Evolutionary conservation across 2,329 filamentous ascomycete genomes (phyloP).

Genomic region (Gliomastix tumulicola): DNA sequence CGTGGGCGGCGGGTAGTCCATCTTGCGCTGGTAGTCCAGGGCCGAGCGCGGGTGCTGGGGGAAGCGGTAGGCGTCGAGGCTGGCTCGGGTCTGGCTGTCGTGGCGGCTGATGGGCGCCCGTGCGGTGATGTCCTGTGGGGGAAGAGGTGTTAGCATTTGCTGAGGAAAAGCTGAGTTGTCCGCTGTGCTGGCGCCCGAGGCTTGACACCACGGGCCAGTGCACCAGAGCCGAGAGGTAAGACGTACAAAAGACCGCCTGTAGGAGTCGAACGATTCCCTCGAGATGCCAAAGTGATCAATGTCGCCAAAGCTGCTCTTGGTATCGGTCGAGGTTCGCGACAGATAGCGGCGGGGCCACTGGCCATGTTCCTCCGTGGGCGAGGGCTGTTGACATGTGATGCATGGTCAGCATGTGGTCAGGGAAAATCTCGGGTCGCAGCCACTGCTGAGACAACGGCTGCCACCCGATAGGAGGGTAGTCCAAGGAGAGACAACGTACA

Average conservation of each 20-base stretch:
- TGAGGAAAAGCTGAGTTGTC: too few species aligned
- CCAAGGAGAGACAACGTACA: conserved; percentile 40
- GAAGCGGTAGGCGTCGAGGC: conserved; percentile 68
- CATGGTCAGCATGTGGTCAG: conserved; percentile 7
- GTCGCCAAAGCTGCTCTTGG: conserved; percentile 61
- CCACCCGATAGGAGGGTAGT: too few species aligned
- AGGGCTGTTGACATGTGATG: conserved; percentile 52
- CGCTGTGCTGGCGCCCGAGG: neutral
- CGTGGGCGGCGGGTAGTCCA: conserved; percentile 55
- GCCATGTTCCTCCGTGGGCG: conserved; percentile 75
- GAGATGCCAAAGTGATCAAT: conserved; percentile 95
- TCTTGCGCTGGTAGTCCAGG: conserved; percentile 47
- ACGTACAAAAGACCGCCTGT: conserved; percentile 86
- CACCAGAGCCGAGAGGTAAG: neutral
- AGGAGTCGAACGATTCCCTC: conserved; percentile 94
- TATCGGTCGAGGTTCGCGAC: conserved; percentile 48
- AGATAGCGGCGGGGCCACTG: conserved; percentile 63
- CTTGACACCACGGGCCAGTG: too few species aligned
- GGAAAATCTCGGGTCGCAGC: neutral
- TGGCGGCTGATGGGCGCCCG: conserved; percentile 63
- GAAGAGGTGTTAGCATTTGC: neutral
- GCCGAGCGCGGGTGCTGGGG: conserved; percentile 56
- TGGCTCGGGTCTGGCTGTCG: conserved; percentile 63
- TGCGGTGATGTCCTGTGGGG: conserved; percentile 75
- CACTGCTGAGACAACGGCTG: too few species aligned